phyloP scores from a whole-genome alignment of 1,139 yeast species.

The Candida gigantensis region DNA sequence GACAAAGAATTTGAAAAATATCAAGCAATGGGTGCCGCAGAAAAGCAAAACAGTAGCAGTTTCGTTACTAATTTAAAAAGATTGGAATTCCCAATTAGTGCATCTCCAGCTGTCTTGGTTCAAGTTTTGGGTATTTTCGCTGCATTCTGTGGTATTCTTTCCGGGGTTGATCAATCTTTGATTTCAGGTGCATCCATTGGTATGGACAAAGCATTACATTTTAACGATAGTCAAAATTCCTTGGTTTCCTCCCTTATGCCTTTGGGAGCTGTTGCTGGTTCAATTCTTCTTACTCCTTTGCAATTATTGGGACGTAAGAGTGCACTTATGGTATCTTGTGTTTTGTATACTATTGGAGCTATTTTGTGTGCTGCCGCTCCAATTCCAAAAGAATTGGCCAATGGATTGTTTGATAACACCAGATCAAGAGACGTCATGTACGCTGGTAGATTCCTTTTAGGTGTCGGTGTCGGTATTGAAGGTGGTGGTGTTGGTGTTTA shows the following conservation, averaged over 20 bases:
- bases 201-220: constrained; percentile 39
- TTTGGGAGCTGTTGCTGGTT: constrained; percentile 57
- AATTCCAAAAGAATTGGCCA: constrained; percentile 11
- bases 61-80: constrained; percentile 23
- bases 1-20: constrained; percentile 28
- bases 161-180: constrained; percentile 58
- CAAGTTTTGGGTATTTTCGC: constrained; percentile 51
- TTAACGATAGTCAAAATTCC: constrained; percentile 37
- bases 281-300: constrained; percentile 49
- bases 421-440: constrained; percentile 36
- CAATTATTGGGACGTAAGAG: constrained; percentile 53
- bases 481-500: constrained; percentile 63
- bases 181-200: constrained; percentile 60
- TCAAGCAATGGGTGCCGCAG: constrained; percentile 22
- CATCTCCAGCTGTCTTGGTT: constrained; percentile 47
- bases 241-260: constrained; percentile 60
- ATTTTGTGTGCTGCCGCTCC: constrained; percentile 50
- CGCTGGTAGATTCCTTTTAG: constrained; percentile 58
- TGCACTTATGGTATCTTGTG: constrained; percentile 53
- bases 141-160: constrained; percentile 58
- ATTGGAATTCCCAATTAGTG: constrained; percentile 27
- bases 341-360: constrained; percentile 59
- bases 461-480: constrained; percentile 61
- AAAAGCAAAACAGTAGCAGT: constrained; percentile 18
- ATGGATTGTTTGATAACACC: constrained; percentile 23